A percentile compares a stretch with the other conserved stretches of the same genome.
phyloP scores from a whole-genome alignment of 352 stramenopile genomes.

The Phytophthora pistaciae region DNA sequence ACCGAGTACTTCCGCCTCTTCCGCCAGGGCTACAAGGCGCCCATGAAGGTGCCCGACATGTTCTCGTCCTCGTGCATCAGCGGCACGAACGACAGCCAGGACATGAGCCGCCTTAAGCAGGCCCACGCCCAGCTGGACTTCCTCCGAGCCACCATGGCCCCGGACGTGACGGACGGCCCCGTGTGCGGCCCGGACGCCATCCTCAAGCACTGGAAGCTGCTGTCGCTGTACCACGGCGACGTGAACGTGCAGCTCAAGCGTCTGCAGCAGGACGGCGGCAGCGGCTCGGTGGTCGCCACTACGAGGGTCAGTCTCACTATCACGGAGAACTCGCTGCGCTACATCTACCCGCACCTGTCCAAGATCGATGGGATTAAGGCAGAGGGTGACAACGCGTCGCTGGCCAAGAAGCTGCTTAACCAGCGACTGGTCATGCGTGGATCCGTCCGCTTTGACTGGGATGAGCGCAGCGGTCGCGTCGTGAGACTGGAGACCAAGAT shows the following conservation, averaged over 20 bases:
- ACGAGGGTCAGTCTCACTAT: slow-evolving; percentile 17
- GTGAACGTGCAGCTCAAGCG: slow-evolving; percentile 20
- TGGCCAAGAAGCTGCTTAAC: slow-evolving; percentile 10
- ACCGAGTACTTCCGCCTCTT: slow-evolving; percentile 23
- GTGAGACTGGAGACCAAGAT: slow-evolving; percentile 8
- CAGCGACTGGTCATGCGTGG: slow-evolving; percentile 10
- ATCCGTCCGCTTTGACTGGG: slow-evolving; percentile 27
- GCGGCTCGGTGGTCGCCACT: slow-evolving; percentile 3
- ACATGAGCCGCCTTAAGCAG: background rate
- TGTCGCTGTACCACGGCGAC: slow-evolving; percentile 7
- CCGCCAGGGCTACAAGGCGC: slow-evolving; percentile 7
- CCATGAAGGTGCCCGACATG: background rate
- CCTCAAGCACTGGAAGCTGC: slow-evolving; percentile 23
- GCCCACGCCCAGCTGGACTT: slow-evolving; percentile 23
- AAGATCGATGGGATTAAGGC: background rate
- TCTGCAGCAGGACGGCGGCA: background rate
- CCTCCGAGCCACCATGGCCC: slow-evolving; percentile 12
- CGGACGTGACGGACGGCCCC: slow-evolving; percentile 20
- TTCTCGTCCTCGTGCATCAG: background rate
- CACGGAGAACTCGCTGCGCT: slow-evolving; percentile 10
- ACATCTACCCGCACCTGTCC: slow-evolving; percentile 23
- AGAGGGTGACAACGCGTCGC: background rate
- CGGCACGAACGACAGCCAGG: background rate
- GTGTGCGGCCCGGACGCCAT: slow-evolving; percentile 12
- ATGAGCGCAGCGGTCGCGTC: slow-evolving; percentile 2